Conservation (phyloP, 75 land plant species). For the Picea glauca region DNA sequence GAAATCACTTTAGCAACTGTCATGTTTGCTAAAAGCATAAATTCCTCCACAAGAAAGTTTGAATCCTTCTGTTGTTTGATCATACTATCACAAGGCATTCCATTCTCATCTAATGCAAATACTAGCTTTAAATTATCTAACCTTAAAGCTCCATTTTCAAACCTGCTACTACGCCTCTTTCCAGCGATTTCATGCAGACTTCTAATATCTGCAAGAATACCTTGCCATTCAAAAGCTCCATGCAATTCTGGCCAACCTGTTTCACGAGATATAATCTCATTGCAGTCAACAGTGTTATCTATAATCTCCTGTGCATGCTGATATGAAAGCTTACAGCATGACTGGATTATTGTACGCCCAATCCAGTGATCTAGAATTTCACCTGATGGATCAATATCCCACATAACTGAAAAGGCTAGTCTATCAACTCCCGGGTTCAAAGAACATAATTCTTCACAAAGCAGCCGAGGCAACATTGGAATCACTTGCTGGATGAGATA, state of each 20-base stretch:
- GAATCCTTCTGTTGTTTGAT: conserved; percentile 52
- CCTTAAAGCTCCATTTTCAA: conserved; percentile 68
- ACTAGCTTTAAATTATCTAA: conserved; percentile 58
- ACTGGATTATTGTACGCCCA: conserved; percentile 64
- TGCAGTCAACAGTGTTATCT: conserved; percentile 36
- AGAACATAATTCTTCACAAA: conserved; percentile 72
- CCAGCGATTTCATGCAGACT: conserved; percentile 60
- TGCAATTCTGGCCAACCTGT: conserved; percentile 35
- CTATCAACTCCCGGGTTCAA: conserved; percentile 85
- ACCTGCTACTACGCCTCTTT: conserved; percentile 48
- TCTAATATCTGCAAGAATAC: conserved; percentile 51
- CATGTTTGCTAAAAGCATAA: conserved; percentile 92
- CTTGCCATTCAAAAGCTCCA: conserved; percentile 59
- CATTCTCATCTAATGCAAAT: conserved; percentile 73
- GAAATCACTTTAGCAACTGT: conserved; percentile 81
- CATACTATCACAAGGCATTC: conserved; percentile 65
- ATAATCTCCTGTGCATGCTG: conserved; percentile 73
- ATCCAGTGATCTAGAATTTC: conserved; percentile 76
- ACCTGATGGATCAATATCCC: conserved; percentile 62
- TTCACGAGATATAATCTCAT: not conserved
- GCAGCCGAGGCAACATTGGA: conserved; percentile 85
- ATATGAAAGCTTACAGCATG: conserved; percentile 90
- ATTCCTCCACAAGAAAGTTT: conserved; percentile 80
- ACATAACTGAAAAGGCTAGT: conserved; percentile 77
- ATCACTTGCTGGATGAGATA: conserved; percentile 56